Conservation (phyloP, 768 basidiomycete genomes). For the Leccinum boreale region DNA sequence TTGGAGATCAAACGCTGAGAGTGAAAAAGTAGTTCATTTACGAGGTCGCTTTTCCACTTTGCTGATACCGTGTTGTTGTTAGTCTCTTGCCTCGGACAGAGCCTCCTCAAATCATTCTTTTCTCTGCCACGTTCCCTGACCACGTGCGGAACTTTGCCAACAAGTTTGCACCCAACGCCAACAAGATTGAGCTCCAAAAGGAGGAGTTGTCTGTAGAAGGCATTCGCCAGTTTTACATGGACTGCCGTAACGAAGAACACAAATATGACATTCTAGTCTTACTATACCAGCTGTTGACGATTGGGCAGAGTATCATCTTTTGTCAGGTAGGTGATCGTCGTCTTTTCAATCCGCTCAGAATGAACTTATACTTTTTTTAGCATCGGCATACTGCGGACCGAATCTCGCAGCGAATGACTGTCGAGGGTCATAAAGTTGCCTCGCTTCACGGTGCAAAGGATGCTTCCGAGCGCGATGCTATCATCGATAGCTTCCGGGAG, state of each 20-base stretch:
- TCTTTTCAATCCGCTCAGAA: background rate
- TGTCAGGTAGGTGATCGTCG: conserved; percentile 62
- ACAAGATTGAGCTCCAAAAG: conserved; percentile 93
- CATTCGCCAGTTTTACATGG: conserved; percentile 97
- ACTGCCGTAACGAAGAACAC: conserved; percentile 85
- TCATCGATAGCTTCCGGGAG: conserved; percentile 94
- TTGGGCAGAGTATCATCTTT: conserved; percentile 99
- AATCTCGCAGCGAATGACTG: conserved; percentile 85
- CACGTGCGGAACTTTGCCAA: conserved; percentile 87
- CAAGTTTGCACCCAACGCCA: conserved; percentile 90
- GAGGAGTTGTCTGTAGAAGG: conserved; percentile 93
- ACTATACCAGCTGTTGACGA: conserved; percentile 85
- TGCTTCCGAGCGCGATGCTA: conserved; percentile 80
- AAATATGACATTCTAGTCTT: conserved; percentile 95
- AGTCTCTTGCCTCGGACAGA: conserved; percentile 58
- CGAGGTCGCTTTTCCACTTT: background rate
- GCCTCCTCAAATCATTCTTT: conserved; percentile 84
- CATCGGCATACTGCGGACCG: conserved; percentile 90
- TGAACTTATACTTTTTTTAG: conserved; percentile 35
- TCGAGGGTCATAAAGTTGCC: conserved; percentile 94
- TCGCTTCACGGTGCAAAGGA: conserved; percentile 96
- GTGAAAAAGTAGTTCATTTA: conserved; percentile 78
- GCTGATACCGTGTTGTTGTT: conserved; percentile 10
- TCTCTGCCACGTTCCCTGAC: conserved; percentile 98
- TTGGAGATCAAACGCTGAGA: conserved; percentile 89